phyloP scores from a whole-genome alignment of 305 asterid species.

The Fraxinus albicans region DNA sequence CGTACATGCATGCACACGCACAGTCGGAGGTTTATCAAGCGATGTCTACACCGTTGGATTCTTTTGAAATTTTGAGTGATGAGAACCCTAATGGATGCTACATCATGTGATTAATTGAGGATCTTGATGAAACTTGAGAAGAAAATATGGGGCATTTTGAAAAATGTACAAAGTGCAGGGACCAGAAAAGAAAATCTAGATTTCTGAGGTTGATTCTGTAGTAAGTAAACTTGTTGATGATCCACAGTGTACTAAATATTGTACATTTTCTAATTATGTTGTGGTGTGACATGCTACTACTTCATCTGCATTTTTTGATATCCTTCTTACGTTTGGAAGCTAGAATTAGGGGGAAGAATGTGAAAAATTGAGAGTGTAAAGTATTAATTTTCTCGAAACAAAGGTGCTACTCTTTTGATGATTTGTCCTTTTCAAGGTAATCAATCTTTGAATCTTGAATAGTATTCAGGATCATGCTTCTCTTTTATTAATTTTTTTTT shows the following conservation, averaged over 20 bases:
- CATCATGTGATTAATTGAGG: slow-evolving; percentile 44
- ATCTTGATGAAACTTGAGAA: neutral
- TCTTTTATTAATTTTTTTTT: neutral
- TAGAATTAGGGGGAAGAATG: neutral
- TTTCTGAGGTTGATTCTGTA: neutral
- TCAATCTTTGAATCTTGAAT: neutral
- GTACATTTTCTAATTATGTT: neutral
- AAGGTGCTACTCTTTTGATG: neutral
- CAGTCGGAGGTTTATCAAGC: slow-evolving; percentile 32
- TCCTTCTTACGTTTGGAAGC: neutral
- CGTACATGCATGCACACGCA: slow-evolving; percentile 36
- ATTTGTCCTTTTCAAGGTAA: neutral
- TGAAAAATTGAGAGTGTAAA: neutral
- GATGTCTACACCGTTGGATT: slow-evolving; percentile 46
- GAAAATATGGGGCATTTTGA: neutral
- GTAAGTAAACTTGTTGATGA: neutral
- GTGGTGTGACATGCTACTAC: neutral
- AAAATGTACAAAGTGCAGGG: slow-evolving; percentile 7
- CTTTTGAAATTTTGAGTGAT: slow-evolving; percentile 70
- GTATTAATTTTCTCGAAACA: neutral
- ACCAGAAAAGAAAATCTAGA: neutral
- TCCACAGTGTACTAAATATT: neutral
- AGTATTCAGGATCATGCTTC: neutral
- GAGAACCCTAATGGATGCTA: slow-evolving; percentile 77
- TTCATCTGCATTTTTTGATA: neutral